These are phyloP conservation scores for Litsea cubeba DNA, from an alignment of 164 flowering plant genomes.

Conservation along the genomic window DNA sequence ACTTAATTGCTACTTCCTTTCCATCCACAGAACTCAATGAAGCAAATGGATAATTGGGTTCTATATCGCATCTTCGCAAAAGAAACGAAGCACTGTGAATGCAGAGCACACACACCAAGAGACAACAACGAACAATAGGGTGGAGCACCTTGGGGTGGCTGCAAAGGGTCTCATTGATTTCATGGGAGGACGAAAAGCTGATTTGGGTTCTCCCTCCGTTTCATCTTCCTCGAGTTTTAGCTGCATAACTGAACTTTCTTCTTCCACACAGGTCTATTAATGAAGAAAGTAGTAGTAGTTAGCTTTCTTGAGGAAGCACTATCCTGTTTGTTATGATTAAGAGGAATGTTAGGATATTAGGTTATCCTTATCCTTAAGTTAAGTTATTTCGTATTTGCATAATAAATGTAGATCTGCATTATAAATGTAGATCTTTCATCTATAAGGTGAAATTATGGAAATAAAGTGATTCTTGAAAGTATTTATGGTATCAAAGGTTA, in stretches of 20 bases:
- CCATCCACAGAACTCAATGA: background rate
- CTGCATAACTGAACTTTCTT: conserved; percentile 7
- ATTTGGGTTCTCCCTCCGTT: background rate
- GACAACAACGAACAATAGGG: background rate
- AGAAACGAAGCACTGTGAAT: conserved; percentile 13
- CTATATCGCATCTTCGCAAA: conserved; percentile 18
- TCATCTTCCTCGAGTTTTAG: background rate
- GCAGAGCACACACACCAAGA: conserved; percentile 2
- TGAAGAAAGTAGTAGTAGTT: conserved; percentile 5
- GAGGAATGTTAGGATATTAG: too few species aligned
- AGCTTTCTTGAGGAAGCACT: background rate
- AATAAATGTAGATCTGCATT: too few species aligned
- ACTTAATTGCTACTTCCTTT: background rate
- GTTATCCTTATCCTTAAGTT: too few species aligned
- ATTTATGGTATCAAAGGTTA: too few species aligned
- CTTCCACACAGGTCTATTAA: background rate
- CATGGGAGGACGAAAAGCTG: background rate
- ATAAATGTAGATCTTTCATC: too few species aligned
- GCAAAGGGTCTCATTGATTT: background rate
- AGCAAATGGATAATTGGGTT: conserved; percentile 21
- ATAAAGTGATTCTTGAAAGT: too few species aligned
- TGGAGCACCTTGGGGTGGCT: background rate
- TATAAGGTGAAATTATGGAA: too few species aligned
- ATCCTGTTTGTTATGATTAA: too few species aligned
- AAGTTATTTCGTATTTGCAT: too few species aligned